Evolutionary conservation across 495 filamentous ascomycete genomes (phyloP), one percentile per base, ranked within the genome.

Genomic region (Neurospora cerealis): DNA sequence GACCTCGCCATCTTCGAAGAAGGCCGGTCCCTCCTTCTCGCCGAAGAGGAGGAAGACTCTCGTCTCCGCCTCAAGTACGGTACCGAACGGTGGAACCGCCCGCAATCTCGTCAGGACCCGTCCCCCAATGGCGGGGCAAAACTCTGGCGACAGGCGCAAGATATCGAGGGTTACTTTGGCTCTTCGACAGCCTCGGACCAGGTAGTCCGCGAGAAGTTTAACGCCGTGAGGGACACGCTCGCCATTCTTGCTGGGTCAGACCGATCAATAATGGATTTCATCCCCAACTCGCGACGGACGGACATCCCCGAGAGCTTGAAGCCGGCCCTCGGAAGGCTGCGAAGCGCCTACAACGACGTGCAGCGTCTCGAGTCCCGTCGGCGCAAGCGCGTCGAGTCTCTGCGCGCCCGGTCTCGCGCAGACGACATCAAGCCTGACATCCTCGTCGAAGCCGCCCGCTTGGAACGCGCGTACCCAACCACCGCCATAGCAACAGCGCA

Each of bases 391-490:
- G 90, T 93, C 40, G 93, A 97, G 76, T 82, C 86, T 0, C 79
- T 97, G 41, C 87, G 90, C 38, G 89, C 92, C 72, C 96, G 96
- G 78, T 91, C 89, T 21, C 92, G 92, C 42, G 86, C 88, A 7
- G 96, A 99, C 81, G 96, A 99, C 82, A 95, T 99, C 77, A 96
- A 92, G 87, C 83, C 86, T 2, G 92, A 91, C 54, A 91, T 99
- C 48, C 85, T 97, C 8, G 84, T 85, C 54, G 94, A 98, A 84
- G 89, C 96, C 2, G 91, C 92, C 24, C 89, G 93, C 0, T 83
- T 99, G 5, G 95, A 99, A 82, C 90, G 94, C 8, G 89, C 92
- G 48, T 94, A 92, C 72, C 92, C 95, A 1, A 93, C 93, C 86
- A 93, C 93, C 40, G 87, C 89, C 38, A 91, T 99, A 69, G 90